These are phyloP conservation scores for Nyctanthes arbortristis DNA, from an alignment of 257 asterid genomes.

Conservation along the genomic window DNA sequence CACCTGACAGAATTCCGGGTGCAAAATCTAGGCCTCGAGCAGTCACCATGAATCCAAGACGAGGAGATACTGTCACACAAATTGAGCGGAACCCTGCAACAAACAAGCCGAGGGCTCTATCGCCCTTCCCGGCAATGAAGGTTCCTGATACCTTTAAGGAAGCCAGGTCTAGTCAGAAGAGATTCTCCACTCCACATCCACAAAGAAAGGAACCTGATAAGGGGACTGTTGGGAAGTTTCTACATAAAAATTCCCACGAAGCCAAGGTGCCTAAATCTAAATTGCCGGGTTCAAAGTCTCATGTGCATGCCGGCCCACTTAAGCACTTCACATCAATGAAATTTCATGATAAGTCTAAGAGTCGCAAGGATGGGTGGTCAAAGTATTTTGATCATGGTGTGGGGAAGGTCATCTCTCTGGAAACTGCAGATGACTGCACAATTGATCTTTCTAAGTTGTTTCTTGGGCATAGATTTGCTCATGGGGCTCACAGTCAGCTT, in stretches of 20 bases:
- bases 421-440: constrained; percentile 46
- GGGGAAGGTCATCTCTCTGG: constrained; percentile 68
- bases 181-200: constrained; percentile 69
- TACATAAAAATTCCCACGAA: constrained; percentile 35
- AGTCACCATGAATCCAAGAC: constrained; percentile 21
- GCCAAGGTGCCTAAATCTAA: constrained; percentile 24
- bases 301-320: constrained; percentile 40
- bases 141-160: constrained; percentile 73
- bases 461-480: constrained; percentile 62
- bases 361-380: constrained; percentile 57
- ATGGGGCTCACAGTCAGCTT: constrained; percentile 68
- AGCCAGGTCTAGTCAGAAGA: constrained; percentile 60
- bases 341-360: constrained; percentile 44
- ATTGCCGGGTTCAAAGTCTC: constrained; percentile 36
- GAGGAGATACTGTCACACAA: constrained; percentile 41
- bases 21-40: constrained; percentile 44
- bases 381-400: constrained; percentile 73
- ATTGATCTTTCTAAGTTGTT: constrained; percentile 58
- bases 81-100: constrained; percentile 45
- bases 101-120: constrained; percentile 64
- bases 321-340: constrained; percentile 47
- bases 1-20: constrained; percentile 29
- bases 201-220: constrained; percentile 48
- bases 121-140: constrained; percentile 67
- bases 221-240: constrained; percentile 35